Conservation (phyloP, 371 early-diverging fungal genomes). For the Rhizopus sp. region DNA sequence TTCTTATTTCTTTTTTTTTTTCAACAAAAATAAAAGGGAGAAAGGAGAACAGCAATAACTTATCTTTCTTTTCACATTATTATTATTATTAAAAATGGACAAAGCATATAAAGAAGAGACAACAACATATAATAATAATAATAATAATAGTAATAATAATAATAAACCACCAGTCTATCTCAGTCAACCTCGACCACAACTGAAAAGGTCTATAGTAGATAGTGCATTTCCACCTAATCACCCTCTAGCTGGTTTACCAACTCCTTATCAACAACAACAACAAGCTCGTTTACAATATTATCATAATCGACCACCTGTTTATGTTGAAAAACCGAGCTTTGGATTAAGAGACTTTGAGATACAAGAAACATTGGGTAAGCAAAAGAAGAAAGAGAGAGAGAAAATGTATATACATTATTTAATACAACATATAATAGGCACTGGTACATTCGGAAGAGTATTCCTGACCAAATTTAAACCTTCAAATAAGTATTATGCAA, state of each 20-base stretch:
- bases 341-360: slow-evolving; percentile 46
- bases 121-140: not conserved
- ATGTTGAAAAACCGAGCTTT: slow-evolving; percentile 45
- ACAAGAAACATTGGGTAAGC: slow-evolving; percentile 44
- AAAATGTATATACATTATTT: not conserved
- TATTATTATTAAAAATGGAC: not conserved
- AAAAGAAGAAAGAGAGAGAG: not conserved
- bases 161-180: slow-evolving; percentile 23
- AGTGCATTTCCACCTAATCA: slow-evolving; percentile 31
- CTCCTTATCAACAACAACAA: slow-evolving; percentile 41
- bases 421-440: slow-evolving; percentile 59
- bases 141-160: too few relatives aligned
- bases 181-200: slow-evolving; percentile 21
- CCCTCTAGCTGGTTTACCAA: slow-evolving; percentile 26
- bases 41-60: not conserved
- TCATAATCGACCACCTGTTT: slow-evolving; percentile 42
- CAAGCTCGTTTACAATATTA: slow-evolving; percentile 39
- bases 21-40: slow-evolving; percentile 1
- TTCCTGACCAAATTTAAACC: slow-evolving; percentile 73
- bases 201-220: slow-evolving; percentile 16
- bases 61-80: not conserved
- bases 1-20: slow-evolving; percentile 12
- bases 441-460: slow-evolving; percentile 95
- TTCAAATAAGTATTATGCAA: slow-evolving; percentile 83
- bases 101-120: slow-evolving; percentile 3